These are phyloP conservation scores for Pisolithus marmoratus DNA, from an alignment of 768 basidiomycete genomes.

Conservation along the genomic window DNA sequence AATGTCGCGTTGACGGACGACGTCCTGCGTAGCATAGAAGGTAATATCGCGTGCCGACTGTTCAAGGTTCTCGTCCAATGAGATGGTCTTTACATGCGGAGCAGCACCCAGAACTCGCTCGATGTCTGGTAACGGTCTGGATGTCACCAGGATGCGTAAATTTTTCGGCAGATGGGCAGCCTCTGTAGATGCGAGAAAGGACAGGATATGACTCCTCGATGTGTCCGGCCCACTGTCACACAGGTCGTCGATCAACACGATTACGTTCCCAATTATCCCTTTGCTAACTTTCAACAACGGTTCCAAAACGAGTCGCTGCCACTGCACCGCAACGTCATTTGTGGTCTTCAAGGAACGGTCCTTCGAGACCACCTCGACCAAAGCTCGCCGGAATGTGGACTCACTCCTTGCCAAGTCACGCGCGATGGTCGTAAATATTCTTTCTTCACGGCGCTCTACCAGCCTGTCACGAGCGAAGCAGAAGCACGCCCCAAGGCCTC, in stretches of 20 bases:
- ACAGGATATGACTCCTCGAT: not conserved
- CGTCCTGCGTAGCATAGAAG: not conserved
- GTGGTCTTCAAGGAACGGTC: not conserved
- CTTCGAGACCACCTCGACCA: not conserved
- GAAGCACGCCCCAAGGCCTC: not conserved
- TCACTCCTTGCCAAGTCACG: not conserved
- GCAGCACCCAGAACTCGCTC: not conserved
- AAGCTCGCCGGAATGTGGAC: not conserved
- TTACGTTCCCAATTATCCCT: conserved; percentile 13
- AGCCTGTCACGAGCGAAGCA: not conserved
- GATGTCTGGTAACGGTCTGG: not conserved
- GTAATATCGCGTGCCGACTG: not conserved
- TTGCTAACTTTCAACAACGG: not conserved
- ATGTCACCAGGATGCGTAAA: not conserved
- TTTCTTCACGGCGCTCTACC: conserved; percentile 1
- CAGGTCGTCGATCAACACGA: conserved; percentile 22
- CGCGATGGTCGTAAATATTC: conserved; percentile 2
- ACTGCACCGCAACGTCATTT: not conserved
- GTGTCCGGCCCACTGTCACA: conserved; percentile 9
- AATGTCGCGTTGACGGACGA: not conserved
- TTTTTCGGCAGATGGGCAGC: not conserved
- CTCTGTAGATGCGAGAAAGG: not conserved
- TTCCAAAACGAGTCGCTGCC: not conserved
- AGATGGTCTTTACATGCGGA: not conserved
- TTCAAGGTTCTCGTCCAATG: not conserved